These are phyloP conservation scores for Neurospora sp. DNA, from an alignment of 2,329 filamentous ascomycete species.

Conservation along the genomic window DNA sequence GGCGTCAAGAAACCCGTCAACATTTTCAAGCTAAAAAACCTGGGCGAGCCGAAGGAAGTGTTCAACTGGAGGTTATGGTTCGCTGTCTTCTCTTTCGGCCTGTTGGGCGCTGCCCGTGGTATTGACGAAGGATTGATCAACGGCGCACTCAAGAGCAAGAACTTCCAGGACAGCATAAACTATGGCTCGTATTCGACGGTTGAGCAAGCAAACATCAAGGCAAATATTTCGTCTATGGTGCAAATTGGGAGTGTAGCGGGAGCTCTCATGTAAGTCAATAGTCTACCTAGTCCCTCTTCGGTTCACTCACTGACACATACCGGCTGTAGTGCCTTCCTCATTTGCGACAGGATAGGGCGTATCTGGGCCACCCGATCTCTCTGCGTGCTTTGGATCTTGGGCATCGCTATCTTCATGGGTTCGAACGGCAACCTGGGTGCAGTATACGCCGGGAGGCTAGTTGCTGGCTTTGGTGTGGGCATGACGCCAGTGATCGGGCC, in stretches of 20 bases:
- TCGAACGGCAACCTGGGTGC: conserved; percentile 42
- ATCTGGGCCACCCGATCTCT: conserved; percentile 52
- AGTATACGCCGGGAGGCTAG: conserved; percentile 57
- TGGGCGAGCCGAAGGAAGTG: conserved; percentile 57
- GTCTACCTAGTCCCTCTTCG: neutral
- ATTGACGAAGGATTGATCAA: conserved; percentile 74
- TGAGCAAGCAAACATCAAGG: conserved; percentile 57
- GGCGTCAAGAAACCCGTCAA: conserved; percentile 47
- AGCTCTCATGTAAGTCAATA: conserved; percentile 28
- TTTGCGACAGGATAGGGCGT: conserved; percentile 53
- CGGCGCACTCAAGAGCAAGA: conserved; percentile 57
- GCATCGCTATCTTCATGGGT: conserved; percentile 49
- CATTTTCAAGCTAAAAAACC: conserved; percentile 54
- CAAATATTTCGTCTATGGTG: conserved; percentile 73
- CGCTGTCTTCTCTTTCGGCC: conserved; percentile 61
- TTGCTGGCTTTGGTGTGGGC: conserved; percentile 56
- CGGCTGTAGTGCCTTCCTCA: conserved; percentile 40
- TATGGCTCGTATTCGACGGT: conserved; percentile 41
- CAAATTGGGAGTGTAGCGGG: conserved; percentile 68
- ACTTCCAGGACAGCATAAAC: conserved; percentile 52
- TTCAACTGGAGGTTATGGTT: conserved; percentile 76
- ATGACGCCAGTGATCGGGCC: conserved; percentile 60
- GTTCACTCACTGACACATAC: neutral
- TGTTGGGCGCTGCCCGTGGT: conserved; percentile 68
- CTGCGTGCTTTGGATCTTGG: conserved; percentile 46